Percentiles rank a stretch among this genome's conserved stretches.
Evolutionary conservation across 805 yeast species (phyloP).

Genomic region (Kuraishia floccosa): DNA sequence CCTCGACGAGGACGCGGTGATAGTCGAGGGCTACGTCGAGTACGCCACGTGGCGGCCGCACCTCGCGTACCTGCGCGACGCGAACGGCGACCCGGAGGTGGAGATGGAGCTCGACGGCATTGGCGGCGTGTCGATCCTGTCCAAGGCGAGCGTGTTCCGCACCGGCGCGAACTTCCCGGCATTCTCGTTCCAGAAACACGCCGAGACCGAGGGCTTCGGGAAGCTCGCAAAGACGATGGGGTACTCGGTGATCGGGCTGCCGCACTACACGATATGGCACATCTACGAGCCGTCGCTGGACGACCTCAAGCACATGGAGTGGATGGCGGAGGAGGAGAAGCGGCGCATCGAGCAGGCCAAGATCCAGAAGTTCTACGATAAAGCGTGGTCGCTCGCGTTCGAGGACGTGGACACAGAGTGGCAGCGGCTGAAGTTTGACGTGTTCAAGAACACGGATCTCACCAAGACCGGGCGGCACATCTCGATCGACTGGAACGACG

Average conservation of each 20-base stretch:
- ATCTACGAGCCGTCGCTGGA: conserved; percentile 88
- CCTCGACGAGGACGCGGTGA: conserved; percentile 85
- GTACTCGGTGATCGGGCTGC: conserved; percentile 74
- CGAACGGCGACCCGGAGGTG: conserved; percentile 84
- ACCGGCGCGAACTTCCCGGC: conserved; percentile 92
- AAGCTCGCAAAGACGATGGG: conserved; percentile 79
- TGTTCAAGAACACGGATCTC: conserved; percentile 70
- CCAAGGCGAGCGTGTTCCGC: conserved; percentile 77
- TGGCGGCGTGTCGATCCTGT: conserved; percentile 89
- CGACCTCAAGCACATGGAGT: conserved; percentile 76
- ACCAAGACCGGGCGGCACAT: conserved; percentile 23
- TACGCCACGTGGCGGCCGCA: conserved; percentile 97
- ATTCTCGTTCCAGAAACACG: conserved; percentile 85
- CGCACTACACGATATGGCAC: conserved; percentile 92
- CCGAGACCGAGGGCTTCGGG: conserved; percentile 95
- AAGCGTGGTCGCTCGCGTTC: conserved; percentile 72
- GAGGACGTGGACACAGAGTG: conserved; percentile 69
- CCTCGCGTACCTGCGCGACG: conserved; percentile 84
- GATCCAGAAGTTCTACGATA: conserved; percentile 55
- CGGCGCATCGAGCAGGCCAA: conserved; percentile 53
- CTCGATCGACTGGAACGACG: conserved; percentile 62
- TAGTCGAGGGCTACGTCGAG: conserved; percentile 93
- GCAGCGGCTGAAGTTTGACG: conserved; percentile 55
- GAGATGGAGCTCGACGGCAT: conserved; percentile 93
- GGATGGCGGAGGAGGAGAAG: conserved; percentile 74